Evolutionary conservation across 2,329 filamentous ascomycete genomes (phyloP).

Genomic region (Exophiala sp.): DNA sequence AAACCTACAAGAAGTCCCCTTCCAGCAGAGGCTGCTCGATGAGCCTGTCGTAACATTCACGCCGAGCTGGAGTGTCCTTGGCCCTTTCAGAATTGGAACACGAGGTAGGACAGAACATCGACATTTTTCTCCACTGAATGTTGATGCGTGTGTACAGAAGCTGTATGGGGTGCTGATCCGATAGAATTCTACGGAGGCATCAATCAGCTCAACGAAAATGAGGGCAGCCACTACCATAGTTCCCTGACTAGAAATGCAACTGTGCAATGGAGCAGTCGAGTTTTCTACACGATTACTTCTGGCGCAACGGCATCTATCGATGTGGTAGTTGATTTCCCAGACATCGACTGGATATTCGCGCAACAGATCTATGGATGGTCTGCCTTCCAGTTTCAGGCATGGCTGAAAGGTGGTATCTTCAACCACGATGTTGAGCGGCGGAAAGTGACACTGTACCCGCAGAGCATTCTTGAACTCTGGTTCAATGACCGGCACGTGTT

Average conservation of each 20-base stretch:
- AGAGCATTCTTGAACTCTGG: constrained; percentile 52
- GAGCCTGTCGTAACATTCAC: constrained; percentile 28
- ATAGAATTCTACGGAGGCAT: constrained; percentile 55
- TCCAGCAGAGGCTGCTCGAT: not conserved
- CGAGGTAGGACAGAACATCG: constrained; percentile 42
- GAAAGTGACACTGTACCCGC: constrained; percentile 44
- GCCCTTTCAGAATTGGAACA: constrained; percentile 58
- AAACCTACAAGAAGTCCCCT: constrained; percentile 6
- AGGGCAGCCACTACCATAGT: constrained; percentile 44
- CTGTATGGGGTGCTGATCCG: constrained; percentile 58
- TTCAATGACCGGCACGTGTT: constrained; percentile 52
- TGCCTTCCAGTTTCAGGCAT: constrained; percentile 57
- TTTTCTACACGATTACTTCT: constrained; percentile 31
- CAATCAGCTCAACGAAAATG: constrained; percentile 42
- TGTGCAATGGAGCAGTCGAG: constrained; percentile 46
- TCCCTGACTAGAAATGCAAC: constrained; percentile 51
- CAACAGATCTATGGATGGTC: constrained; percentile 58
- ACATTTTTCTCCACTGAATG: not conserved
- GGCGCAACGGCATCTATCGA: constrained; percentile 35
- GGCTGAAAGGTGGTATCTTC: constrained; percentile 47
- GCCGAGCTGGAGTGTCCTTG: constrained; percentile 50
- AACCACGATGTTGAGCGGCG: constrained; percentile 18
- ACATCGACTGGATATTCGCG: constrained; percentile 54
- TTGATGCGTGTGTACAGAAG: constrained; percentile 41
- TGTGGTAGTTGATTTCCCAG: constrained; percentile 46